A percentile compares a stretch with the other conserved stretches of the same genome.
Conservation (phyloP, 192 early-diverging fungal genomes). For the Oehlia diaphana region DNA sequence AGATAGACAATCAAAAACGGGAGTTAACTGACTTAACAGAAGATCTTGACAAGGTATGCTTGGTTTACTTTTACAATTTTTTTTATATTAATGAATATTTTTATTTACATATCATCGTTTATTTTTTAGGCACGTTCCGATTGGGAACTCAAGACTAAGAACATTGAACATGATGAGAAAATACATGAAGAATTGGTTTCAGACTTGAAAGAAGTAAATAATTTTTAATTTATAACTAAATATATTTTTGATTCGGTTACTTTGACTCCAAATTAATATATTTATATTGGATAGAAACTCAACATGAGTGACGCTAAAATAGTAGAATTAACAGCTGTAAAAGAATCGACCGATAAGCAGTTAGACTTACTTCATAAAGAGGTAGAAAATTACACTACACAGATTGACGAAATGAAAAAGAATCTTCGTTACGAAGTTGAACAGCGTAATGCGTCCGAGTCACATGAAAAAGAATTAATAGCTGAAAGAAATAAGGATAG, state of each 20-base stretch:
- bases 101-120: neutral
- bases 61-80: neutral
- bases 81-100: neutral
- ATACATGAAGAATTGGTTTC: conserved; percentile 39
- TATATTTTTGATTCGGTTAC: neutral
- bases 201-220: conserved; percentile 34
- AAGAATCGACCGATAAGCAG: neutral
- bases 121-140: conserved; percentile 34
- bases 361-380: conserved; percentile 4
- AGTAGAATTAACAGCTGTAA: neutral
- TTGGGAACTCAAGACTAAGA: conserved; percentile 23
- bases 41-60: neutral
- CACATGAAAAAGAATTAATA: conserved; percentile 5
- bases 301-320: neutral
- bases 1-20: conserved; percentile 35
- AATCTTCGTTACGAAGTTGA: conserved; percentile 2
- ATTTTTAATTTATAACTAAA: neutral
- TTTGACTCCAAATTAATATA: neutral
- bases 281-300: conserved; percentile 12
- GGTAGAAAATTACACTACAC: conserved; percentile 16
- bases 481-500: conserved; percentile 10
- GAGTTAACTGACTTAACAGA: conserved; percentile 35
- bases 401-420: conserved; percentile 5
- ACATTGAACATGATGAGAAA: conserved; percentile 25
- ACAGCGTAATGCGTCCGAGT: neutral